Conservation (phyloP, 2,329 filamentous ascomycete genomes). For the Colletotrichum nymphaeae region DNA sequence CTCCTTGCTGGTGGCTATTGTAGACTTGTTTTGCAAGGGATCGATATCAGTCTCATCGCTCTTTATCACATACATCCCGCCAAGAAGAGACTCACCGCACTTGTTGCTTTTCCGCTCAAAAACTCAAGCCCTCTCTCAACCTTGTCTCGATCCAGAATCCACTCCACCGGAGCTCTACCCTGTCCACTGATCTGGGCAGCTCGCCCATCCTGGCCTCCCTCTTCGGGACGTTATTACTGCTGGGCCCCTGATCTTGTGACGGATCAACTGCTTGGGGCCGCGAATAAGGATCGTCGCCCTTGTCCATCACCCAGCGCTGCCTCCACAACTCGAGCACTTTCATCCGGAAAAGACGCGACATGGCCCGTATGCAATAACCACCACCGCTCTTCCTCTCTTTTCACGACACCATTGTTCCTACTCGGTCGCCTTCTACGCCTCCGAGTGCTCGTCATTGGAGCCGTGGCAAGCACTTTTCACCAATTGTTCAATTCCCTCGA, state of each 20-base stretch:
- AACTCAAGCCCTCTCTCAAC: constrained; percentile 6
- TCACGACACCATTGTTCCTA: constrained; percentile 16
- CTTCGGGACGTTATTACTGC: constrained; percentile 18
- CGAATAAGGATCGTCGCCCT: constrained; percentile 36
- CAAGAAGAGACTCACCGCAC: constrained; percentile 20
- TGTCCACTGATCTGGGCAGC: constrained; percentile 4
- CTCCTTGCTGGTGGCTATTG: constrained; percentile 24
- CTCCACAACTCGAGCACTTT: constrained; percentile 25
- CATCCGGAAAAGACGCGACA: constrained; percentile 32
- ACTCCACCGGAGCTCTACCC: constrained; percentile 19
- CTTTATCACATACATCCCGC: constrained; percentile 23
- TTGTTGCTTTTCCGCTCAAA: constrained; percentile 29
- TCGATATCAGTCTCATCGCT: constrained; percentile 25
- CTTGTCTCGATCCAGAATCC: constrained; percentile 13
- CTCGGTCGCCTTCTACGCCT: constrained; percentile 21
- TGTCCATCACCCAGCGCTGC: constrained; percentile 25
- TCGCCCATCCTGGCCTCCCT: constrained; percentile 15
- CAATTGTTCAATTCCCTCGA: not conserved
- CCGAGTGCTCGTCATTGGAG: constrained; percentile 17
- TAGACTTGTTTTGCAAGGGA: constrained; percentile 28
- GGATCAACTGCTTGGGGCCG: constrained; percentile 32
- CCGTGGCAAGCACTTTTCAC: constrained; percentile 14
- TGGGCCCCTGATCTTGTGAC: constrained; percentile 26
- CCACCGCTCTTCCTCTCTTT: constrained; percentile 20
- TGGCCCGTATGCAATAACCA: constrained; percentile 34